phyloP scores from a whole-genome alignment of 2,329 filamentous ascomycete species.

The Neonectria hederae region DNA sequence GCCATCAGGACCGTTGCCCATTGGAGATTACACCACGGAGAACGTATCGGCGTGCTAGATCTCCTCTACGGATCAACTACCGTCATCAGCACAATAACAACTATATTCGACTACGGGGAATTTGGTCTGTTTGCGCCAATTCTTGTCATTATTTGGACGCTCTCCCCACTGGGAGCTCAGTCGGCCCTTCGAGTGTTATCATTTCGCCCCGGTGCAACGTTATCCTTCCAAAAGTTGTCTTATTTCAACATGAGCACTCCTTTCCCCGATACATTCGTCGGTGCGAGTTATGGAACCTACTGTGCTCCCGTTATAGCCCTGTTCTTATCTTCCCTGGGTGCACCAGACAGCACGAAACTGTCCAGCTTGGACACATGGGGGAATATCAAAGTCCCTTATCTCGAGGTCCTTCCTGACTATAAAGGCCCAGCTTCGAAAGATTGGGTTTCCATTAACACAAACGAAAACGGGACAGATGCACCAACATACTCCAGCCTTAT shows the following conservation, averaged over 20 bases:
- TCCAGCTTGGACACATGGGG: slow-evolving; percentile 22
- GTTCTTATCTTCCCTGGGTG: slow-evolving; percentile 5
- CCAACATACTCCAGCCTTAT: slow-evolving; percentile 8
- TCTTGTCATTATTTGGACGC: background rate
- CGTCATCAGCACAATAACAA: slow-evolving; percentile 13
- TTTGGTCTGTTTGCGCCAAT: background rate
- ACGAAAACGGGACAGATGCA: background rate
- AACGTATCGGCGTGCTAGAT: slow-evolving; percentile 13
- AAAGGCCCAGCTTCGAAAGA: slow-evolving; percentile 6
- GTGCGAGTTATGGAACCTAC: background rate
- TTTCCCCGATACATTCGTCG: background rate
- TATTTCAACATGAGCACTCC: slow-evolving; percentile 7
- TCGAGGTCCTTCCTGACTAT: slow-evolving; percentile 11
- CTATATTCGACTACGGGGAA: slow-evolving; percentile 13
- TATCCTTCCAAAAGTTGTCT: background rate
- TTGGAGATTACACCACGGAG: slow-evolving; percentile 23
- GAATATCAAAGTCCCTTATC: slow-evolving; percentile 9
- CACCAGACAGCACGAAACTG: background rate
- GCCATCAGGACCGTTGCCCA: slow-evolving; percentile 14
- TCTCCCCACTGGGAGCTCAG: slow-evolving; percentile 18
- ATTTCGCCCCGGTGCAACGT: background rate
- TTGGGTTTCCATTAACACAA: slow-evolving; percentile 2
- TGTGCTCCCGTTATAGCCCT: background rate
- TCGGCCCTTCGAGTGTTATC: slow-evolving; percentile 17
- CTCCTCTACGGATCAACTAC: slow-evolving; percentile 19